A percentile compares a stretch with the other conserved stretches of the same genome.
phyloP scores from a whole-genome alignment of 2,329 filamentous ascomycete species.

The Colletotrichum coccodes region DNA sequence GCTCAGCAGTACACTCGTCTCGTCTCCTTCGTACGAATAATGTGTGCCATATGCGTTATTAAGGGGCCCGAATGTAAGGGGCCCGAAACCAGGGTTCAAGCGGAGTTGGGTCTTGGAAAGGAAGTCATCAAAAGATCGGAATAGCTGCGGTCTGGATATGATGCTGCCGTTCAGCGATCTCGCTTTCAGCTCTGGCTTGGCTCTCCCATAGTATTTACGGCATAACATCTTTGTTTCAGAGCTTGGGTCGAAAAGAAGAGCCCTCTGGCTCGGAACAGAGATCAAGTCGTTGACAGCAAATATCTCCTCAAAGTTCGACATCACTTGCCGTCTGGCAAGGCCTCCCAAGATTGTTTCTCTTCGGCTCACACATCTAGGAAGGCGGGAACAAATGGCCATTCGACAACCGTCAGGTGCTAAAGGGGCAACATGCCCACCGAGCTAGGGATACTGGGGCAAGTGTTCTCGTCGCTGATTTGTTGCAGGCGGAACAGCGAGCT shows the following conservation, averaged over 20 bases:
- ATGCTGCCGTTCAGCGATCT: background rate
- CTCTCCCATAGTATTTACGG: background rate
- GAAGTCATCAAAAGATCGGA: background rate
- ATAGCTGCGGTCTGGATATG: conserved; percentile 4
- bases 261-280: background rate
- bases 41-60: background rate
- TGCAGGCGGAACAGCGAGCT: background rate
- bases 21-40: background rate
- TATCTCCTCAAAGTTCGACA: background rate
- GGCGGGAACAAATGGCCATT: background rate
- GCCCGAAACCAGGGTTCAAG: background rate
- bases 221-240: background rate
- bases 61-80: background rate
- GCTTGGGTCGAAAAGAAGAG: background rate
- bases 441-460: background rate
- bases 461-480: background rate
- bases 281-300: background rate
- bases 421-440: background rate
- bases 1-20: background rate
- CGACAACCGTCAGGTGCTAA: background rate
- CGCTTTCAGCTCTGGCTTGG: conserved; percentile 16
- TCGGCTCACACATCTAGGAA: background rate
- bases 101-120: conserved; percentile 1
- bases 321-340: background rate
- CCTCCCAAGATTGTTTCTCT: background rate